These are phyloP conservation scores for Plasmopara muralis DNA, from an alignment of 352 stramenopile species.

Conservation along the genomic window DNA sequence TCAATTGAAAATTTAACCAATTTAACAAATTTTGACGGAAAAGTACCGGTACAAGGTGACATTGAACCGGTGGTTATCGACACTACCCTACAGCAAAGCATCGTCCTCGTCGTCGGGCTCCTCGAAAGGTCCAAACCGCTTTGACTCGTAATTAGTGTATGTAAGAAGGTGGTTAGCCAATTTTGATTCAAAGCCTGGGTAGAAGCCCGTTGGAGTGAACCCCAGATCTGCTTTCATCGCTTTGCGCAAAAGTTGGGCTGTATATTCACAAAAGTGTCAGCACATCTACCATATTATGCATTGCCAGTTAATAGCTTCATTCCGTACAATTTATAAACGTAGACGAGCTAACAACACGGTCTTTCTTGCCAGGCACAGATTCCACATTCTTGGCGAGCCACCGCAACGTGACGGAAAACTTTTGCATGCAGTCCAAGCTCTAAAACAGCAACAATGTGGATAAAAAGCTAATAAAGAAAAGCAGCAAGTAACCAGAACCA, in stretches of 20 bases:
- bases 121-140: constrained; percentile 32
- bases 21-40: no score
- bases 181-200: constrained; percentile 48
- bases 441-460: constrained; percentile 5
- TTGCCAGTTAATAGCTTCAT: not conserved
- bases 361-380: constrained; percentile 24
- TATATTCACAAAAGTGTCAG: not conserved
- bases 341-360: constrained; percentile 30
- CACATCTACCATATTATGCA: no score
- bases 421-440: constrained; percentile 39
- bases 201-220: constrained; percentile 40
- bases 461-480: no score
- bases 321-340: constrained; percentile 44
- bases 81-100: not conserved
- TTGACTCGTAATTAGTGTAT: constrained; percentile 48
- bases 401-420: constrained; percentile 48
- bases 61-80: no score
- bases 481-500: no score
- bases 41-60: no score
- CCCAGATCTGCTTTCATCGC: constrained; percentile 37
- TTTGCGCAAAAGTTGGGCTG: constrained; percentile 34
- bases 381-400: constrained; percentile 34
- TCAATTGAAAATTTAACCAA: no score
- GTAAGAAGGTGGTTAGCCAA: constrained; percentile 45
- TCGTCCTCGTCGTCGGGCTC: constrained; percentile 19